Conservation (phyloP, 2,329 filamentous ascomycete genomes). For the Chrysoporthe puriensis region DNA sequence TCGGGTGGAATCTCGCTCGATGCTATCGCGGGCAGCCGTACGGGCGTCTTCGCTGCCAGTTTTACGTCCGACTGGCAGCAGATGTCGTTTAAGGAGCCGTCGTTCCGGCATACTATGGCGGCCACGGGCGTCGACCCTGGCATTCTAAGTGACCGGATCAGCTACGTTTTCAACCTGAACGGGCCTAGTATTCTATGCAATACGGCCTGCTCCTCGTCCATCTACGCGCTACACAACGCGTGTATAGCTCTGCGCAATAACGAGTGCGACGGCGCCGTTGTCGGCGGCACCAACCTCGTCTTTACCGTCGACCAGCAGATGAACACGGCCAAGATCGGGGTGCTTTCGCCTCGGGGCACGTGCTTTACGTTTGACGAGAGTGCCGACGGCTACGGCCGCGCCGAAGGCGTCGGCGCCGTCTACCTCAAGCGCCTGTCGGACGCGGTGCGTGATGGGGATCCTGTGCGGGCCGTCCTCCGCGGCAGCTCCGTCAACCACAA, state of each 20-base stretch:
- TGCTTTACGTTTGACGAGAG: slow-evolving; percentile 37
- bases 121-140: slow-evolving; percentile 41
- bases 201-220: slow-evolving; percentile 44
- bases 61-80: slow-evolving; percentile 34
- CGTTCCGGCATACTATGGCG: slow-evolving; percentile 35
- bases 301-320: slow-evolving; percentile 36
- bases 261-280: slow-evolving; percentile 36
- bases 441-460: slow-evolving; percentile 52
- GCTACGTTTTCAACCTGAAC: slow-evolving; percentile 42
- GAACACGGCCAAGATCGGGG: slow-evolving; percentile 37
- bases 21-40: slow-evolving; percentile 31
- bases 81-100: slow-evolving; percentile 33
- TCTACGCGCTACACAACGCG: slow-evolving; percentile 34
- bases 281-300: slow-evolving; percentile 40
- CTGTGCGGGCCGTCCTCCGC: slow-evolving; percentile 45
- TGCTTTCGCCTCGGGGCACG: slow-evolving; percentile 39
- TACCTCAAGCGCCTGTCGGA: slow-evolving; percentile 51
- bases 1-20: slow-evolving; percentile 40
- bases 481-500: slow-evolving; percentile 35
- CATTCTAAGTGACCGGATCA: slow-evolving; percentile 44
- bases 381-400: slow-evolving; percentile 43
- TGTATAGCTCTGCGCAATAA: slow-evolving; percentile 44
- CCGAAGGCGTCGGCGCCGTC: slow-evolving; percentile 49
- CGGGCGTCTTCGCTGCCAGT: slow-evolving; percentile 38
- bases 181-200: slow-evolving; percentile 39